These are phyloP conservation scores for Boletus sensibilis DNA, from an alignment of 768 basidiomycete species.

Conservation along the genomic window DNA sequence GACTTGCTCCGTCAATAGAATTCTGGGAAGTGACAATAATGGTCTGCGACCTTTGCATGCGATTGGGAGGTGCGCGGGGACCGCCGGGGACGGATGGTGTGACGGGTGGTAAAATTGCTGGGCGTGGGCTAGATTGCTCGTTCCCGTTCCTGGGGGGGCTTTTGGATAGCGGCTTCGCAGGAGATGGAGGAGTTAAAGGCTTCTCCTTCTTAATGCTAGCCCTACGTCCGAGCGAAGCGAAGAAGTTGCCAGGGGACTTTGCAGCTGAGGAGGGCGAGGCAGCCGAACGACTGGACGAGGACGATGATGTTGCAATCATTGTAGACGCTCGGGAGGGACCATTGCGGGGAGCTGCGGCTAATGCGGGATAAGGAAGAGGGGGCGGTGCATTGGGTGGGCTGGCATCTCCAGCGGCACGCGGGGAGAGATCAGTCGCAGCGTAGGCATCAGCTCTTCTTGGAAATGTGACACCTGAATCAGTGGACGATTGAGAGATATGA, in stretches of 20 bases:
- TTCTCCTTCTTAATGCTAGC: conserved; percentile 51
- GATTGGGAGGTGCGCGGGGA: conserved; percentile 64
- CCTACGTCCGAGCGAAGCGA: conserved; percentile 72
- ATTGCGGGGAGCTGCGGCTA: conserved; percentile 41
- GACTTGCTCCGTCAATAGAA: conserved; percentile 11
- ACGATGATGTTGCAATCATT: conserved; percentile 39
- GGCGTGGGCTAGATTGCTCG: conserved; percentile 31
- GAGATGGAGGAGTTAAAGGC: conserved; percentile 31
- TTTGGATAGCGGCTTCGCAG: conserved; percentile 38
- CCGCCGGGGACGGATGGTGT: conserved; percentile 68
- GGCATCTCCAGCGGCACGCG: conserved; percentile 45
- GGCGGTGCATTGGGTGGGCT: conserved; percentile 56
- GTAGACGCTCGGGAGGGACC: conserved; percentile 32
- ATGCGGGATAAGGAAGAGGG: conserved; percentile 71
- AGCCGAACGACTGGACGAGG: conserved; percentile 49
- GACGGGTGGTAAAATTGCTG: conserved; percentile 27
- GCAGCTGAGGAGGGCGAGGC: conserved; percentile 39
- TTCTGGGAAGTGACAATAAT: conserved; percentile 45
- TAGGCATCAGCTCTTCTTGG: conserved; percentile 78
- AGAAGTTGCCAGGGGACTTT: conserved; percentile 60
- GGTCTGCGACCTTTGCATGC: conserved; percentile 67
- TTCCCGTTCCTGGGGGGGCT: conserved; percentile 31
- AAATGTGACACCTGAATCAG: conserved; percentile 75
- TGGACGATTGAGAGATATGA: conserved; percentile 68
- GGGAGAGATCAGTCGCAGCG: conserved; percentile 70